Percentiles rank a stretch among this genome's conserved stretches.
phyloP scores from a whole-genome alignment of 306 rosid species.

The Vigna mungo region DNA sequence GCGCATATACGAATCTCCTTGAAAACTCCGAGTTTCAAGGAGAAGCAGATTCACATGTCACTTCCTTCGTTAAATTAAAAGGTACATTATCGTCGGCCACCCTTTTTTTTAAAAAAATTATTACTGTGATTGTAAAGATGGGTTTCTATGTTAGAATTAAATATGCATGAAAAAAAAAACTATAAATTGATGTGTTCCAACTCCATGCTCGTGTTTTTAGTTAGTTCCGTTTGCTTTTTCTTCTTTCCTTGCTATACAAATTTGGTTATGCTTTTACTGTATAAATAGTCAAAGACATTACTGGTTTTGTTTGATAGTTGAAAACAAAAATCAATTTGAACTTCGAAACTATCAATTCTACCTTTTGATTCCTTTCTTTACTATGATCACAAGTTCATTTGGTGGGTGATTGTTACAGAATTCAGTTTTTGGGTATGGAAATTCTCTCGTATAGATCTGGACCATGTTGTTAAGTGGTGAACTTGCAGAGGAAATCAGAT shows the following conservation, averaged over 20 bases:
- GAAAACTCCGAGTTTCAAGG: neutral
- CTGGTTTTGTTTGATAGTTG: neutral
- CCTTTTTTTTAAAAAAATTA: too few relatives aligned
- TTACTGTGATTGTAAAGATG: too few relatives aligned
- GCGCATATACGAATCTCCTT: neutral
- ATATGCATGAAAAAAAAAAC: too few relatives aligned
- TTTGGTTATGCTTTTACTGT: neutral
- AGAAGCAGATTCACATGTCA: conserved; percentile 18
- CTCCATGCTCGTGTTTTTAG: neutral
- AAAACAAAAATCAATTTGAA: neutral
- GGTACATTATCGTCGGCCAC: neutral
- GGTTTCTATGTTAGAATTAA: too few relatives aligned
- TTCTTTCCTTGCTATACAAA: neutral
- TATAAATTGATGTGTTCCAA: conserved; percentile 1
- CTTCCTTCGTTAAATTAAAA: conserved; percentile 35
- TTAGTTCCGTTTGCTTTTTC: conserved; percentile 9
- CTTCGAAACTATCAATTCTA: neutral
- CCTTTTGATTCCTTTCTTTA: neutral
- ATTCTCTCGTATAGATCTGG: too few relatives aligned
- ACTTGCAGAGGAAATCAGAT: too few relatives aligned
- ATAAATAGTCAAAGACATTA: neutral
- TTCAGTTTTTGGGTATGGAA: too few relatives aligned
- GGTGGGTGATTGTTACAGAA: too few relatives aligned
- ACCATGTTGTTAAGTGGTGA: too few relatives aligned
- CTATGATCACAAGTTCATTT: too few relatives aligned